These are phyloP conservation scores for Phytophthora megakarya DNA, from an alignment of 352 stramenopile species.

Conservation along the genomic window DNA sequence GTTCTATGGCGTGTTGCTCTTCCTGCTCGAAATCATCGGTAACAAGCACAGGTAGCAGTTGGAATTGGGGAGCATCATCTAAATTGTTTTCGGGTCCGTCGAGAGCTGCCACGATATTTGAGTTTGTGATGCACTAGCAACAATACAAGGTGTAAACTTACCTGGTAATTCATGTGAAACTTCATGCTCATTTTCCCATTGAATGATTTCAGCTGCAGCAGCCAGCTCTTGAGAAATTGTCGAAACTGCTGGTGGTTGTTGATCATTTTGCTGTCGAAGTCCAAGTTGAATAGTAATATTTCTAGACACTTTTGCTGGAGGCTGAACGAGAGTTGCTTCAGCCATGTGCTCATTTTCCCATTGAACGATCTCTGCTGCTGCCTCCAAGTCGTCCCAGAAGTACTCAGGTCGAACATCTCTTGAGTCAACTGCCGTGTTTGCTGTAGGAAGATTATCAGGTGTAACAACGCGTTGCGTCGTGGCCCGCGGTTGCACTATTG, in stretches of 20 bases:
- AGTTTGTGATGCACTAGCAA: neutral
- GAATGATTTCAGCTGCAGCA: conserved; percentile 47
- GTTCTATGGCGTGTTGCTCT: neutral
- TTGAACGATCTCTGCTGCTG: conserved; percentile 55
- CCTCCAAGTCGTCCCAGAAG: conserved; percentile 51
- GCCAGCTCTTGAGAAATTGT: conserved; percentile 40
- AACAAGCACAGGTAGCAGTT: conserved; percentile 22
- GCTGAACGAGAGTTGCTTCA: conserved; percentile 24
- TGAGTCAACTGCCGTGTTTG: neutral
- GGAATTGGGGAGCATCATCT: conserved; percentile 29
- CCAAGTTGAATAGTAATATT: neutral
- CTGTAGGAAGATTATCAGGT: conserved; percentile 18
- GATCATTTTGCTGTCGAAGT: neutral
- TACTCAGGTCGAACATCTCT: conserved; percentile 20
- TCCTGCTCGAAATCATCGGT: conserved; percentile 14
- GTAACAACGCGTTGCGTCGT: conserved; percentile 29
- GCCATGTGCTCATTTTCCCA: conserved; percentile 58
- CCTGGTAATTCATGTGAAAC: conserved; percentile 6
- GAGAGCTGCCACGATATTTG: neutral
- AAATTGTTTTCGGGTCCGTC: neutral
- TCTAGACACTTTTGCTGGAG: neutral
- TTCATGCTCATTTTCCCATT: conserved; percentile 52
- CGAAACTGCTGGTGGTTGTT: neutral
- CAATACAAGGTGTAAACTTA: neutral
- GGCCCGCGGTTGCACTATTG: neutral